Percentiles rank a stretch among this genome's conserved stretches.
Conservation (phyloP, 2,329 filamentous ascomycete genomes). For the Ascocoryne sarcoides region DNA sequence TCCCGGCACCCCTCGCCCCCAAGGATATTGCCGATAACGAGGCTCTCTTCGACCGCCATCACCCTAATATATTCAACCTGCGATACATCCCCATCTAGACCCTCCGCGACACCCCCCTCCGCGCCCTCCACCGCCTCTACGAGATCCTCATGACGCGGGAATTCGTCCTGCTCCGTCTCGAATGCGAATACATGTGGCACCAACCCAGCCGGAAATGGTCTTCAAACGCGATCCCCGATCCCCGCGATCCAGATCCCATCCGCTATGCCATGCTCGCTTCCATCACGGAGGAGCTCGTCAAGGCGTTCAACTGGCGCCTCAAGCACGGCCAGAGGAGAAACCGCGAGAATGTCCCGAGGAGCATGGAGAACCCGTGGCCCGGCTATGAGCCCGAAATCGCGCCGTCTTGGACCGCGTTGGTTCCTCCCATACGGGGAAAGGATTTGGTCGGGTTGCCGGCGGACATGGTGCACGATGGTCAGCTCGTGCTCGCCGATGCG, state of each 20-base stretch:
- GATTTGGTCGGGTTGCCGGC: neutral
- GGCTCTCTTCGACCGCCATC: slow-evolving; percentile 3
- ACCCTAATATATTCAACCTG: slow-evolving; percentile 20
- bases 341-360: slow-evolving; percentile 6
- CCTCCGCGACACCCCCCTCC: slow-evolving; percentile 24
- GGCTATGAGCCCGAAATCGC: slow-evolving; percentile 2
- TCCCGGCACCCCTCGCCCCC: slow-evolving; percentile 5
- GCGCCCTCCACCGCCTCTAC: slow-evolving; percentile 26
- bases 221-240: slow-evolving; percentile 22
- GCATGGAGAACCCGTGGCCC: neutral
- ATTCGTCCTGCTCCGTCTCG: slow-evolving; percentile 8
- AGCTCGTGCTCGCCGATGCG: slow-evolving; percentile 3
- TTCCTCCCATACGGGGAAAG: slow-evolving; percentile 1
- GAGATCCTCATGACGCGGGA: slow-evolving; percentile 14
- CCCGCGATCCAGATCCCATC: slow-evolving; percentile 21
- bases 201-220: slow-evolving; percentile 17
- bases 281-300: slow-evolving; percentile 20
- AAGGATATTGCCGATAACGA: slow-evolving; percentile 5
- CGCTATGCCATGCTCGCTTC: slow-evolving; percentile 26
- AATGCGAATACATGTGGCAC: slow-evolving; percentile 25
- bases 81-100: slow-evolving; percentile 24
- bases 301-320: slow-evolving; percentile 25
- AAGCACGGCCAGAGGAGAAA: slow-evolving; percentile 19
- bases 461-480: slow-evolving; percentile 3
- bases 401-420: slow-evolving; percentile 3